Evolutionary conservation across 1,139 yeast species (phyloP), one percentile per base, ranked within the genome.

Genomic region (Pichia sp.): DNA sequence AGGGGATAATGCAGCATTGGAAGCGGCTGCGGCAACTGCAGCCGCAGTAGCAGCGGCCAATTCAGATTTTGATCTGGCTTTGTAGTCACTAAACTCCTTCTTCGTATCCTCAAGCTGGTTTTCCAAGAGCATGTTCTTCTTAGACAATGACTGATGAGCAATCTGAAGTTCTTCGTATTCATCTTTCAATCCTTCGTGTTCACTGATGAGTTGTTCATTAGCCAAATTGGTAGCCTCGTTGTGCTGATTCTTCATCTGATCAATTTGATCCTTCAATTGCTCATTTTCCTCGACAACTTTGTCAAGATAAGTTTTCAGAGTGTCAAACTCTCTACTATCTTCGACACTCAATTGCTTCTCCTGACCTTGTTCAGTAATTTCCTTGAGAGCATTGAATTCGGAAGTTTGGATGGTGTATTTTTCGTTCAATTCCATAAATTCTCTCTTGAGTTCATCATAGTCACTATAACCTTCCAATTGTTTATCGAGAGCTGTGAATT

Each of bases 141-240:
- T 65, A 58, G 41, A 58, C 50, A 49, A 64, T 8, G 30, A 28
- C 12, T 32, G 29, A 25, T 41, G 37, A 20, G 35, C 34, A 11
- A 33, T 34, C 14, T 15, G 25, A 30, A 45, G 35, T 16, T 16
- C 18, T 10, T 39, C 14, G 22, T 29, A 12, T 9, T 20, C 16
- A 6, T 21, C 32, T 22, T 4, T 21, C 15, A 45, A 33, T 16
- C 28, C 30, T 9, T 41, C 37, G 29, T 42, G 32, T 11, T 32
- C 27, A 18, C 15, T 13, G 6, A 14, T 14, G 10, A 35, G 26
- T 23, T 28, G 25, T 18, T 37, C 29, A 26, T 38, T 8, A 23
- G 8, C 4, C 14, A 8, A 11, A 11, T 25, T n/a, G 6, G 8
- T 15, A 25, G 3, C 17, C 15, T 34, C 17, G 10, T 25, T 12